Evolutionary conservation across 176 grass and related monocot genomes (phyloP).

Genomic region (Oryza nivara): DNA sequence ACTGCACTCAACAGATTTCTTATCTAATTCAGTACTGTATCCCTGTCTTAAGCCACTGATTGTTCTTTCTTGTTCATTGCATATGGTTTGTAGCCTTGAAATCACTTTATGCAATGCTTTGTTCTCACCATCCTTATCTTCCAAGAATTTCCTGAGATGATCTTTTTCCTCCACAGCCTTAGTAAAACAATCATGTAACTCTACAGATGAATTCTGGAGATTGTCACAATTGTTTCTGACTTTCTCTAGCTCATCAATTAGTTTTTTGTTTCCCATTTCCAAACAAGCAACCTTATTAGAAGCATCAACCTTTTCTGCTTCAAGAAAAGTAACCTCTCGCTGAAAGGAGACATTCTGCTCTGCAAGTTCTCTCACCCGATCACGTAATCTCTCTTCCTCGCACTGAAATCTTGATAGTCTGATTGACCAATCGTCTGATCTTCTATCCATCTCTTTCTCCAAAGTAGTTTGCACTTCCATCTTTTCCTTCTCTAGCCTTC

Average conservation of each 20-base stretch:
- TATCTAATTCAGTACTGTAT: constrained; percentile 51
- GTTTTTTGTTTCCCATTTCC: constrained; percentile 53
- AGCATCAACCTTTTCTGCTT: constrained; percentile 53
- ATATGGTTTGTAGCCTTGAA: constrained; percentile 67
- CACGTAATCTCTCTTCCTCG: constrained; percentile 87
- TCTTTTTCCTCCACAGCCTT: constrained; percentile 60
- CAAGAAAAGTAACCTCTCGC: constrained; percentile 80
- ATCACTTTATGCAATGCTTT: constrained; percentile 70
- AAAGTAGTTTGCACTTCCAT: constrained; percentile 54
- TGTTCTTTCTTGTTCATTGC: constrained; percentile 80
- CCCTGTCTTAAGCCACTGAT: constrained; percentile 69
- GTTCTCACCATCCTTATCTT: constrained; percentile 74
- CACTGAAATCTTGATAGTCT: constrained; percentile 66
- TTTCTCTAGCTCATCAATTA: constrained; percentile 54
- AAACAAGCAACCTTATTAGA: constrained; percentile 42
- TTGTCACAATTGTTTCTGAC: constrained; percentile 52
- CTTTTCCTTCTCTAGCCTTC: constrained; percentile 83
- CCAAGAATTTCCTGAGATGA: constrained; percentile 56
- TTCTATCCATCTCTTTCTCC: constrained; percentile 76
- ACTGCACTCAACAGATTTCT: constrained; percentile 36
- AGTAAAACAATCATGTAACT: constrained; percentile 57
- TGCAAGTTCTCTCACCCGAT: constrained; percentile 88
- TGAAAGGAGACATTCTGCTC: constrained; percentile 95
- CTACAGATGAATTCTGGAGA: constrained; percentile 54
- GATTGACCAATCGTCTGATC: constrained; percentile 70